These are phyloP conservation scores for Striga asiatica DNA, from an alignment of 257 asterid species.

Conservation along the genomic window DNA sequence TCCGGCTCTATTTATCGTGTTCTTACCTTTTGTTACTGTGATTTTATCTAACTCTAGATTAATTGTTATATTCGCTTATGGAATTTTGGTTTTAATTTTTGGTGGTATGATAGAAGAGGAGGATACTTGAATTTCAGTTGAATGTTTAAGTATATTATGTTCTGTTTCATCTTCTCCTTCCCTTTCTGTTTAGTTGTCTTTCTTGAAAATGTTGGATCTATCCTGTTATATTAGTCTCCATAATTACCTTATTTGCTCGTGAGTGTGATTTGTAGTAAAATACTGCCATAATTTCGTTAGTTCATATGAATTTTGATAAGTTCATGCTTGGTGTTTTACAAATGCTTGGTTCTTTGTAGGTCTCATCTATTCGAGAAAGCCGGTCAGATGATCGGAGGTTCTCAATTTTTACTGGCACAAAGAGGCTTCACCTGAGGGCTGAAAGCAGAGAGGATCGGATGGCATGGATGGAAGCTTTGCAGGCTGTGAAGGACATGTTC, in stretches of 20 bases:
- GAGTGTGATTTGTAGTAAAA: background rate
- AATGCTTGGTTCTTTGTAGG: constrained; percentile 42
- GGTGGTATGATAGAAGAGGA: too few species aligned
- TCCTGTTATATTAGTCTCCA: background rate
- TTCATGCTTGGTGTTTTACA: constrained; percentile 13
- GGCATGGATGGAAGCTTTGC: constrained; percentile 89
- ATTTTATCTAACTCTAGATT: too few species aligned
- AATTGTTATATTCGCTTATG: too few species aligned
- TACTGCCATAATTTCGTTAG: too few species aligned
- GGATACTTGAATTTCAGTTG: too few species aligned
- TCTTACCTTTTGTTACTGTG: too few species aligned
- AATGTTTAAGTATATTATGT: too few species aligned
- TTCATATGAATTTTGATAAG: too few species aligned
- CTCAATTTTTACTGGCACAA: constrained; percentile 91
- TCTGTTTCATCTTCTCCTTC: too few species aligned
- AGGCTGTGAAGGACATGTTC: constrained; percentile 81
- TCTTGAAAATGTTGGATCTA: background rate
- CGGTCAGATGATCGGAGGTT: constrained; percentile 86
- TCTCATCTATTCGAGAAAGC: constrained; percentile 79
- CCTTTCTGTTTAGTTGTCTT: background rate
- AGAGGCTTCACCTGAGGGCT: constrained; percentile 85
- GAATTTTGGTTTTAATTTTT: too few species aligned
- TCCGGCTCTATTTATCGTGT: too few species aligned
- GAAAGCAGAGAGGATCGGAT: constrained; percentile 71
- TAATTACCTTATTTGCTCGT: background rate